Evolutionary conservation across 140 eudicot species (phyloP).

Genomic region (Anethum foeniculum): DNA sequence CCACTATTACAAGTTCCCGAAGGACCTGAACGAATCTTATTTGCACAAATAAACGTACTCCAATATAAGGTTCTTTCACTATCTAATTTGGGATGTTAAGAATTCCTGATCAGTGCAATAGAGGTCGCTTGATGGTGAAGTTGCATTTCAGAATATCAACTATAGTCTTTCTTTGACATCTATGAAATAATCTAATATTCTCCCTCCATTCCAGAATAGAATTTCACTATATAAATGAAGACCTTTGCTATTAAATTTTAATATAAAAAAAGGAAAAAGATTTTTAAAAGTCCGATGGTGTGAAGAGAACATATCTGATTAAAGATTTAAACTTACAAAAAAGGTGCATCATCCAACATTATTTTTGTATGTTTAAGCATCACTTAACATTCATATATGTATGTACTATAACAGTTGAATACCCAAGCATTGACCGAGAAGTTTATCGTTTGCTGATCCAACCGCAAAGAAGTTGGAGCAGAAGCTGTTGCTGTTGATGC

Average conservation of each 20-base stretch:
- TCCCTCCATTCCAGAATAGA: not conserved
- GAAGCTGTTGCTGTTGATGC: conserved; percentile 41
- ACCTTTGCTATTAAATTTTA: not conserved
- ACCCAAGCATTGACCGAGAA: conserved; percentile 99
- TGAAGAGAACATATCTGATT: not conserved
- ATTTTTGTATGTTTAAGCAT: not conserved
- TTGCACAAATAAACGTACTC: not conserved
- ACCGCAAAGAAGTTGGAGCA: conserved; percentile 54
- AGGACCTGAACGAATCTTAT: not conserved
- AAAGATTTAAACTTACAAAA: not conserved
- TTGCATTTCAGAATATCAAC: not conserved
- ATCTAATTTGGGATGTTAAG: not conserved
- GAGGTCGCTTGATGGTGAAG: not conserved
- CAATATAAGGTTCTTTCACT: not conserved
- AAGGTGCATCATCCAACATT: not conserved
- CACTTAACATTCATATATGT: not conserved
- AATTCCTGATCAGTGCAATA: not conserved
- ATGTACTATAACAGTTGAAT: conserved; percentile 10
- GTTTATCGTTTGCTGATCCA: conserved; percentile 80
- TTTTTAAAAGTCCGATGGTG: not conserved
- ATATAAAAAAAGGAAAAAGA: not conserved
- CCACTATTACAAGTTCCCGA: not conserved
- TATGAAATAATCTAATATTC: not conserved
- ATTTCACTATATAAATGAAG: not conserved
- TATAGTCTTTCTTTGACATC: not conserved